These are phyloP conservation scores for Aspergillus brasiliensis DNA, from an alignment of 2,329 filamentous ascomycete species.

Conservation along the genomic window DNA sequence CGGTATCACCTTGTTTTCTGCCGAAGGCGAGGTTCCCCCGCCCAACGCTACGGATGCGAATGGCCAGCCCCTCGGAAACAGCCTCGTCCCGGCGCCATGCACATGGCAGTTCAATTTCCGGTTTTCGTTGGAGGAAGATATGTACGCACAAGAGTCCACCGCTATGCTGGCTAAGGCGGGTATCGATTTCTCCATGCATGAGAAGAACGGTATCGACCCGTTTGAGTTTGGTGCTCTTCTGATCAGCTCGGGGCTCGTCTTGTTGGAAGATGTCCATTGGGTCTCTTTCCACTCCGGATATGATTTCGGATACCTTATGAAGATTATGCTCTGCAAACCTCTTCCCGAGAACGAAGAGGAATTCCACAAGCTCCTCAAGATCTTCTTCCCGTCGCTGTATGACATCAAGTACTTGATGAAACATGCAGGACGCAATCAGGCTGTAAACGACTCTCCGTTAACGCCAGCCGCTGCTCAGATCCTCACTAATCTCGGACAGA, in stretches of 20 bases:
- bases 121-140: conserved; percentile 91
- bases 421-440: conserved; percentile 72
- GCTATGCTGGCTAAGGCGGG: conserved; percentile 86
- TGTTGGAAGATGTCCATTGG: conserved; percentile 88
- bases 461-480: conserved; percentile 71
- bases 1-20: conserved; percentile 88
- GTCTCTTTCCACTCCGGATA: conserved; percentile 98
- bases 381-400: conserved; percentile 90
- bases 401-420: conserved; percentile 99
- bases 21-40: conserved; percentile 84
- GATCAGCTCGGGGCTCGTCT: conserved; percentile 87
- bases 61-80: conserved; percentile 53
- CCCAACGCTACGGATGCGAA: conserved; percentile 61
- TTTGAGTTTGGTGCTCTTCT: conserved; percentile 85
- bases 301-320: conserved; percentile 96
- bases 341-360: conserved; percentile 87
- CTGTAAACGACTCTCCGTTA: conserved; percentile 63
- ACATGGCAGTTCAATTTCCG: conserved; percentile 99
- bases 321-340: conserved; percentile 80
- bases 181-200: conserved; percentile 84
- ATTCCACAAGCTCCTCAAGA: conserved; percentile 84
- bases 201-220: conserved; percentile 87
- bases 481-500: conserved; percentile 81
- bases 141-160: conserved; percentile 96
- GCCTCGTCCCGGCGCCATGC: conserved; percentile 68